Evolutionary conservation across 768 basidiomycete species (phyloP), one percentile per base, ranked within the genome.

Genomic region (Lyophyllum atratum): DNA sequence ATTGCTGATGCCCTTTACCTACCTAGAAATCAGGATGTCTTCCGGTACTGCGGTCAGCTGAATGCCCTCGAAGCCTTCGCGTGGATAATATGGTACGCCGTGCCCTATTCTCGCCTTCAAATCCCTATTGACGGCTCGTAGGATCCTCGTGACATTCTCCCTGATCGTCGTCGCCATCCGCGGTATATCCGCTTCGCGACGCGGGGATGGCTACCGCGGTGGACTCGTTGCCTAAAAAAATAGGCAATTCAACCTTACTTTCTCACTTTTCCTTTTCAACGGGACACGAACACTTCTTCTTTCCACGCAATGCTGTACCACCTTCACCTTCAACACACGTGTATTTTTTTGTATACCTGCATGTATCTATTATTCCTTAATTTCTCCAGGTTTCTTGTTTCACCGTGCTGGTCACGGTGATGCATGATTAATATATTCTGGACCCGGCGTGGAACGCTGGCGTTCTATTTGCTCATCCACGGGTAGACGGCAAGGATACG

Each of bases 21-120:
- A 49, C 21, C 14, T 48, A 74, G 75, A 48, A 80, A 74, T 15
- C 74, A 83, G 61, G 70, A 69, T 12, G 60, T 68, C 12, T 82
- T 84, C 59, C 72, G 76, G 12, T 91, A 91, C 59, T 93, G 91
- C 65, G 82, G 82, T 26, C 91, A 93, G 64, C 73, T 92, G 31
- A 92, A 91, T 52, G 89, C 91, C 4, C 70, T 89, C 1, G 81
- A 86, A 65, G 90, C 74, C 19, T 92, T 92, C 64, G 83, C 88
- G 8, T 93, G 91, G 90, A 64, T 88, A 14, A 80, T 83, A 61
- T 89, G 86, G 89, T 90, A 60, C 59, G 84, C 71, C 43, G 28
- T 22, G 33, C 37, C 34, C 52, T 28, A 8, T 34, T 22, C 45
- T 8, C 9, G 21, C 29, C 28, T 15, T 47, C 9, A 58, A 17